Base-by-base conservation (phyloP, 768 basidiomycete species). In the Rhodotorula paludigena region DNA sequence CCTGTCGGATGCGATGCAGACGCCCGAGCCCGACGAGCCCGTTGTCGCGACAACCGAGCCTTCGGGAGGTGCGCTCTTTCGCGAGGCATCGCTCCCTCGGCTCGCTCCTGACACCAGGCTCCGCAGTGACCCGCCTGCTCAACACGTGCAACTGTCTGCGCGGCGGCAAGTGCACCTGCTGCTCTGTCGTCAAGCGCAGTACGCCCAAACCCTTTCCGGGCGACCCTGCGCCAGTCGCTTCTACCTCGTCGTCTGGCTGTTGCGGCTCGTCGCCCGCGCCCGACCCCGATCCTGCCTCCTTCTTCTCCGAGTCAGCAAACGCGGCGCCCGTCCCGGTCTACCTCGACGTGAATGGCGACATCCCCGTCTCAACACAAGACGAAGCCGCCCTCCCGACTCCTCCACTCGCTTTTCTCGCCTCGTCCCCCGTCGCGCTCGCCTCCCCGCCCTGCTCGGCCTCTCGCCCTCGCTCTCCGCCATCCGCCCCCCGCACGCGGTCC, bases 151-250 rank as follows among this genome's bases (percentile, higher is more conserved):
- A 74, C 35, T 80, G 79, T 60, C 71, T 72, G 14, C 71, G 66
- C 6, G 75, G 74, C 23, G 78, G 79, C 4, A 74, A 72, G 18
- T 80, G 79, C 69, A 74, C 66, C 60, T 80, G 79, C 71, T 80
- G 78, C 62, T 47, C 74, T 2, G 51, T 48, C 18, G 52, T 28
- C 21, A 45, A 53, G 52, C 63, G 63, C 45, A 18, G 51, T 5
- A n/a, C 54, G n/a, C 36, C 54, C 25, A 55, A 55, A 21, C 5
- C 25, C 23, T 57, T 69, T 56, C 42, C 57, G 9, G 49, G n/a
- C 36, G 39, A 30, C 11, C 25, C n/a, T 3, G 15, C 35, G 23
- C 28, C 30, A 36, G 44, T 18, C 20, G 33, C 32, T 4, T 28
- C 52, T 12, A 28, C 42, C 21, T 39, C 54, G 5, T 32, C 35